Base-by-base conservation (phyloP, 805 yeast genomes). In the Nakazawaea wyomingensis region DNA sequence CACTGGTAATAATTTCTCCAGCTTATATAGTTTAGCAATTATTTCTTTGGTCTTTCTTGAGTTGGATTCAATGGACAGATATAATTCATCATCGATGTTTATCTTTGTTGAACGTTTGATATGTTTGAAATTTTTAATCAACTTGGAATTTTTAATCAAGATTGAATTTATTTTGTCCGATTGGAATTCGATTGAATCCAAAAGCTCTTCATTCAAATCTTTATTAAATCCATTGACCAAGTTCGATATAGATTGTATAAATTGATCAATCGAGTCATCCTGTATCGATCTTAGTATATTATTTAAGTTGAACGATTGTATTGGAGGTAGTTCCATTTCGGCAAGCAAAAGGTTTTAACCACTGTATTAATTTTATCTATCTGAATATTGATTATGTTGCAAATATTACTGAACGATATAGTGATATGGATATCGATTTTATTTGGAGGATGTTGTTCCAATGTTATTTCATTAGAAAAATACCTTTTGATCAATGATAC, bases 361-460 rank as follows among this genome's bases (percentile, higher is more conserved):
- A 18, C 13, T 34, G 27, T 4, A 11, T 6, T 34, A 24, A 34
- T 19, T 14, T 18, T 20, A 7, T 34, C n/a, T 11, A 20, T 24
- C 28, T 20, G 24, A n/a, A n/a, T 19, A 14, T 14, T 9, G 9
- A 14, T 8, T 27, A 19, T 13, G 29, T 35, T 10, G 30, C 21
- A 30, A 9, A 28, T 37, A 9, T 27, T 39, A 19, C 20, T 32
- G 11, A 21, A n/a, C 16, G 45, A 36, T 24, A 22, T 43, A 14
- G 27, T 30, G 24, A 4, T 41, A 21, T 41, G 44, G 44, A 5
- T 34, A 13, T 14, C 21, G 10, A 24, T 53, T 9, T 75, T 82
- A 10, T 78, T 82, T 53, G 84, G 85, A 0, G 88, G 90, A 3
- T 84, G 93, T 56, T 85, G 93, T 55, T 63, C 78, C 26, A 85